Evolutionary conservation across 2,329 filamentous ascomycete species (phyloP).

Genomic region (Talaromyces marneffei): DNA sequence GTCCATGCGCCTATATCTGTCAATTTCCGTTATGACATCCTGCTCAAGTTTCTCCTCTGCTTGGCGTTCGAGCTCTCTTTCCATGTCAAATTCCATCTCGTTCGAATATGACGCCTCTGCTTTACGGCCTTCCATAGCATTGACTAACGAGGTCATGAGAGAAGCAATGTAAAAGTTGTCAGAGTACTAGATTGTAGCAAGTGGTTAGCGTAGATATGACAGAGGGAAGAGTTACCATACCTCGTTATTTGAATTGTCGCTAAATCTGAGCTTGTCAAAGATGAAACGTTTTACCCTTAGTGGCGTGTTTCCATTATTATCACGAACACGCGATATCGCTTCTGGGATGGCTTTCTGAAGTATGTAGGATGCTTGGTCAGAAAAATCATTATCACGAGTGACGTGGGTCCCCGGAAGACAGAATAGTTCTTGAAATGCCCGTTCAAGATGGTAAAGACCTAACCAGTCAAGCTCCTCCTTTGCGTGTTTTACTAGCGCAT

Average conservation of each 20-base stretch:
- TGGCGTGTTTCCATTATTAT: slow-evolving; percentile 69
- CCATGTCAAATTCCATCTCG: slow-evolving; percentile 42
- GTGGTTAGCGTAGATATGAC: background rate
- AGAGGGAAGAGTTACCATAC: slow-evolving; percentile 25
- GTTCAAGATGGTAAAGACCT: slow-evolving; percentile 76
- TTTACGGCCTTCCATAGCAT: slow-evolving; percentile 46
- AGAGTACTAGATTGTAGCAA: slow-evolving; percentile 54
- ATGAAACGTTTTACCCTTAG: slow-evolving; percentile 75
- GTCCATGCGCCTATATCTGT: slow-evolving; percentile 58
- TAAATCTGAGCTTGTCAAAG: slow-evolving; percentile 82
- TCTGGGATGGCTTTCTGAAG: slow-evolving; percentile 78
- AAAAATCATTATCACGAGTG: slow-evolving; percentile 85
- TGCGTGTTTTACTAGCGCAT: slow-evolving; percentile 70
- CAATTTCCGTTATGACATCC: slow-evolving; percentile 56
- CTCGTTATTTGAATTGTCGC: slow-evolving; percentile 85
- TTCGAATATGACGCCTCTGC: slow-evolving; percentile 33
- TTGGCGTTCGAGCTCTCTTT: slow-evolving; percentile 44
- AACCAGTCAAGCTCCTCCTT: slow-evolving; percentile 66
- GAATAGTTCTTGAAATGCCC: slow-evolving; percentile 81
- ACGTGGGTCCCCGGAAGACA: slow-evolving; percentile 73
- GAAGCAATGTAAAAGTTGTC: slow-evolving; percentile 84
- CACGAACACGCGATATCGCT: slow-evolving; percentile 72
- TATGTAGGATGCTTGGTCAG: slow-evolving; percentile 75
- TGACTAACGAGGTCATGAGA: slow-evolving; percentile 61
- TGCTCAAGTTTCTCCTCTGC: slow-evolving; percentile 52